Percentiles rank a stretch among this genome's conserved stretches.
These are phyloP conservation scores for Primulina huaijiensis DNA, from an alignment of 257 asterid species.

Conservation along the genomic window DNA sequence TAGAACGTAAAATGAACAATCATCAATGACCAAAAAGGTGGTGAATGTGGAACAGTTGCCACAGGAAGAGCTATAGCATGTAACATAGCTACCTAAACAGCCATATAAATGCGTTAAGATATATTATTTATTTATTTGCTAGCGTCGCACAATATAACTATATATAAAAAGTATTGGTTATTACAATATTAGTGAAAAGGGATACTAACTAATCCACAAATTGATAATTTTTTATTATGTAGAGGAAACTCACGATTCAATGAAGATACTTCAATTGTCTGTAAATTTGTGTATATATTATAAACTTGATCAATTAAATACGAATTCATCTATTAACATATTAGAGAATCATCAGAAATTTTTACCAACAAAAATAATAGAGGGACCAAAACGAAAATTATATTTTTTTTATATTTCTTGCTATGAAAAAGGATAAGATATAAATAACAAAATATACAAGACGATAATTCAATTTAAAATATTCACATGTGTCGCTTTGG, in stretches of 20 bases:
- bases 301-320: too few species aligned
- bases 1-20: background rate
- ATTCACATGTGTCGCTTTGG: background rate
- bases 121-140: too few species aligned
- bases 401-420: background rate
- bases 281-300: background rate
- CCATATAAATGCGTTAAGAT: background rate
- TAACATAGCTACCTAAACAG: constrained; percentile 1
- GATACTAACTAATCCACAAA: too few species aligned
- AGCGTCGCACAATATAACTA: background rate
- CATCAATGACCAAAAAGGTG: constrained; percentile 10
- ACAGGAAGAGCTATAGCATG: constrained; percentile 7
- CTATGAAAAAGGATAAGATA: background rate
- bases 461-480: too few species aligned
- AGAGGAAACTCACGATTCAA: background rate
- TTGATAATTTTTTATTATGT: background rate
- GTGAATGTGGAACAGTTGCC: constrained; percentile 15
- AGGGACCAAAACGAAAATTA: background rate
- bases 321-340: background rate
- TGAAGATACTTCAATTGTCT: too few species aligned
- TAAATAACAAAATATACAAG: constrained; percentile 8
- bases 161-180: background rate
- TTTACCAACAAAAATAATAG: background rate
- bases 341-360: background rate
- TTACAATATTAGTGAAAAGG: too few species aligned